These are phyloP conservation scores for Phaseolus lunatus DNA, from an alignment of 306 rosid species.

Conservation along the genomic window DNA sequence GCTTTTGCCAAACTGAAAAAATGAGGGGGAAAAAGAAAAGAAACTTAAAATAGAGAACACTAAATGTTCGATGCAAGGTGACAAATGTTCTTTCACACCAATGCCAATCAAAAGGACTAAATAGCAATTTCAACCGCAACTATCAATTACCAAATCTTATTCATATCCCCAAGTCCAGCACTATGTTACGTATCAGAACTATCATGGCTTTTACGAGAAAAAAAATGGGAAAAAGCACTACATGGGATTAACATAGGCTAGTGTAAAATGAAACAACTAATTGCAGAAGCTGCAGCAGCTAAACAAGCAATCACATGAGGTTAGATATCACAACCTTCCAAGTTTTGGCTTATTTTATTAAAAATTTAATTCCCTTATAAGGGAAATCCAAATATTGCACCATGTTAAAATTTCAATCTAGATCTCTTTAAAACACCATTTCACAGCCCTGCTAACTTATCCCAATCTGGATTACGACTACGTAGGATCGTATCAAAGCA, in stretches of 20 bases:
- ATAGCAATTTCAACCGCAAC: conserved; percentile 27
- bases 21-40: conserved; percentile 28
- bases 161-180: conserved; percentile 18
- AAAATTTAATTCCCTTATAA: background rate
- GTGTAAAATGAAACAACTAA: conserved; percentile 22
- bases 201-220: conserved; percentile 9
- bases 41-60: conserved; percentile 22
- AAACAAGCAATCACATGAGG: conserved; percentile 2
- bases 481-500: no score
- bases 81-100: conserved; percentile 7
- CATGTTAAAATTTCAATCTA: background rate
- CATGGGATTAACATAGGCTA: background rate
- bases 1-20: conserved; percentile 92
- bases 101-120: conserved; percentile 26
- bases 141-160: background rate
- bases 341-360: conserved; percentile 3
- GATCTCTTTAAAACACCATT: background rate
- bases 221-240: background rate
- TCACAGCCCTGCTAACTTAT: background rate
- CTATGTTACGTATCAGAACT: conserved; percentile 10
- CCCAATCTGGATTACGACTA: background rate
- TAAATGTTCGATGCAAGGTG: conserved; percentile 11
- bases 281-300: conserved; percentile 17
- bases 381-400: conserved; percentile 1
- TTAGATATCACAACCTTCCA: conserved; percentile 11